A percentile compares a stretch with the other conserved stretches of the same genome.
Conservation (phyloP, 1,284 basidiomycete species). For the Tilletia walkeri region DNA sequence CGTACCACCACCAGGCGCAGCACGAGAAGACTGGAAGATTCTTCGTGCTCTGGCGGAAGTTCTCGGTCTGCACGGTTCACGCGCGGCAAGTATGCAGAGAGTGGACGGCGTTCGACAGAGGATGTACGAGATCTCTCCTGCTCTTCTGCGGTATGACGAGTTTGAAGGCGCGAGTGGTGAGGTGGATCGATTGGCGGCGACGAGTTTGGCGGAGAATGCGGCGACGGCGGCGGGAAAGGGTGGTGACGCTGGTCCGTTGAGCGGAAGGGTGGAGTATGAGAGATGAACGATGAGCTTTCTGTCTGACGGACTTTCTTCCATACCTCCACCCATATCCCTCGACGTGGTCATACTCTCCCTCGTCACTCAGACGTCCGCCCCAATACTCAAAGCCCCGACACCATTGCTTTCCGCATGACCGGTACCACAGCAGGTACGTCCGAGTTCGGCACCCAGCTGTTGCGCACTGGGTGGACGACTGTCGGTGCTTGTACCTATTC, state of each 20-base stretch:
- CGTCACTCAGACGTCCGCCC: no score
- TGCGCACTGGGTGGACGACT: no score
- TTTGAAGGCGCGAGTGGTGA: conserved; percentile 70
- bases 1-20: conserved; percentile 89
- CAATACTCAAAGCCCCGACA: no score
- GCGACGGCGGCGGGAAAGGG: background rate
- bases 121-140: conserved; percentile 94
- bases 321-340: no score
- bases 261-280: conserved; percentile 63
- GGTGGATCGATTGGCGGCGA: conserved; percentile 19
- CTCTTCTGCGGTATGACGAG: conserved; percentile 81
- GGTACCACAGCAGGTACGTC: no score
- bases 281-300: no score
- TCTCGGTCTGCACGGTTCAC: conserved; percentile 62
- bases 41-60: conserved; percentile 92
- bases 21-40: conserved; percentile 98
- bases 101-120: conserved; percentile 72
- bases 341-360: no score
- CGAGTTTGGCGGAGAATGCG: conserved; percentile 4
- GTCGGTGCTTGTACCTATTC: no score
- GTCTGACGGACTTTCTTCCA: conserved; percentile 97
- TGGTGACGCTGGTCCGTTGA: background rate
- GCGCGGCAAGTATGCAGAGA: background rate
- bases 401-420: no score
- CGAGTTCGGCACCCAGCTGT: no score